Evolutionary conservation across 805 yeast species (phyloP), one percentile per base, ranked within the genome.

Genomic region (Nakazawaea wyomingensis): DNA sequence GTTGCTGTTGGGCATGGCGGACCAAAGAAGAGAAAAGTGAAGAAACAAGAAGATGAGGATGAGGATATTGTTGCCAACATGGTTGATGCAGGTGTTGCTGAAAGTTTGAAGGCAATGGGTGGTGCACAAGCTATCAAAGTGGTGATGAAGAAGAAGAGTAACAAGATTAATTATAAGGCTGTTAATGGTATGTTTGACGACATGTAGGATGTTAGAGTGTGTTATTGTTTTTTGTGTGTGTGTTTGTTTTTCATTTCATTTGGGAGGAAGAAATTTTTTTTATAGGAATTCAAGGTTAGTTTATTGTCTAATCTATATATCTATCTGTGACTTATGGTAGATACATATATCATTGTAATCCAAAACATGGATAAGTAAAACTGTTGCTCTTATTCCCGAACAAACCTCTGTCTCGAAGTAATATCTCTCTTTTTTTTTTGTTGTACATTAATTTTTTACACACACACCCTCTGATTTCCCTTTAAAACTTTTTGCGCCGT

Each of bases 81-180:
- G 33, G 18, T 43, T 9, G 46, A 33, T 14, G 43, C 71, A 39
- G 74, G 66, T 17, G 59, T 70, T 26, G 71, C 66, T 18, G 78
- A 71, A 46, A 50, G 52, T 22, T 22, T 41, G 35, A 7, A 64
- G 66, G 74, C 66, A 5, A 19, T 32, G 2, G 42, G 42, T 22
- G 47, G 39, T n/a, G 35, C 36, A 10, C 37, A 21, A 20, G 36
- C 35, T 6, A 32, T 42, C n/a, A 83, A 77, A 56, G 78, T 71
- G 44, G 80, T 88, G 85, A 59, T 91, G 31, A 76, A 78, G 50
- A 84, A 81, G 61, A 82, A 86, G 55, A 86, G 96, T 21, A 85
- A 82, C 64, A 93, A 93, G 69, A 85, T 93, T 61, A 93, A 93
- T 61, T 93, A 93, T 60, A 80, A 75, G 37, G 89, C 91, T 4